Evolutionary conservation across 768 basidiomycete genomes (phyloP).

Genomic region (Suillus discolor): DNA sequence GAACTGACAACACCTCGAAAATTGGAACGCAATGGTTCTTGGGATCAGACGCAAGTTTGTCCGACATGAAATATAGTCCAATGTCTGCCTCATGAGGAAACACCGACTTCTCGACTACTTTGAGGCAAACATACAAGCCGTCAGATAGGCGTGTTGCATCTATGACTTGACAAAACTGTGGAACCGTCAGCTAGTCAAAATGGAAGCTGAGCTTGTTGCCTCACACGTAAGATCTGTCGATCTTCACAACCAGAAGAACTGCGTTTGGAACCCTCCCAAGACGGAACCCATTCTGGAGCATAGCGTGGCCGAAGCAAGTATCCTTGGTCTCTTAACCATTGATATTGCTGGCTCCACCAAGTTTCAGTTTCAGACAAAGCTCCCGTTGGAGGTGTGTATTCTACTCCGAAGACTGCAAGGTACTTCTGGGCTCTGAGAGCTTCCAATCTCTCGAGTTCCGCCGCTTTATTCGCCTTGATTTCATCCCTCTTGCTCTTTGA

Average conservation of each 20-base stretch:
- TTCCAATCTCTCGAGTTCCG: background rate
- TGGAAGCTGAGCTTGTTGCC: background rate
- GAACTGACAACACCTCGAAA: constrained; percentile 16
- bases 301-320: constrained; percentile 37
- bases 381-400: background rate
- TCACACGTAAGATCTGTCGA: background rate
- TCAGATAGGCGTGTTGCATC: constrained; percentile 37
- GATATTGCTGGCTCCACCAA: constrained; percentile 24
- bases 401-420: background rate
- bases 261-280: constrained; percentile 25
- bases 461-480: background rate
- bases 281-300: constrained; percentile 36
- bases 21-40: constrained; percentile 31
- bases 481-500: no score
- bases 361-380: constrained; percentile 9
- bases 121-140: constrained; percentile 30
- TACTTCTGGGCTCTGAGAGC: background rate
- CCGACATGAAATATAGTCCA: constrained; percentile 21
- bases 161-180: constrained; percentile 6
- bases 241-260: constrained; percentile 16
- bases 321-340: constrained; percentile 31
- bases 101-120: constrained; percentile 16
- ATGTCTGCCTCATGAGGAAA: constrained; percentile 29
- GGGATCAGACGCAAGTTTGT: constrained; percentile 6
- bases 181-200: background rate